Conservation (phyloP, 2,329 filamentous ascomycete genomes). For the Aspergillus caelatus region DNA sequence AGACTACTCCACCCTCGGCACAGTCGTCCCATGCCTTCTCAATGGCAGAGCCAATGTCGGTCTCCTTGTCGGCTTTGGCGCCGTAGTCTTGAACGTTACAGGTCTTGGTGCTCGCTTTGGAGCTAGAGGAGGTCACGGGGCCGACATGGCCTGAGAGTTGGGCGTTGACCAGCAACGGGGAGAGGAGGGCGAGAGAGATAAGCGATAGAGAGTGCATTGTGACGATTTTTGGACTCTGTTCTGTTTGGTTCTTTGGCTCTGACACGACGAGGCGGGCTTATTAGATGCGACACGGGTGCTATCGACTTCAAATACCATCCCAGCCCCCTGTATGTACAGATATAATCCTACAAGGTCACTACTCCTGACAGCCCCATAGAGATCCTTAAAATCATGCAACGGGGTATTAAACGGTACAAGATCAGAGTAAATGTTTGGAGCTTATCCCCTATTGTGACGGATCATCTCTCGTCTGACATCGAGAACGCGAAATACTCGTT, state of each 20-base stretch:
- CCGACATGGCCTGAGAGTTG: conserved; percentile 50
- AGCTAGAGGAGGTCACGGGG: conserved; percentile 44
- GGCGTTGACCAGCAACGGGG: conserved; percentile 25
- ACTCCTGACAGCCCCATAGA: neutral
- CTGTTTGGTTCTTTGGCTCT: neutral
- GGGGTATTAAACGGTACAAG: neutral
- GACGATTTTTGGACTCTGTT: neutral
- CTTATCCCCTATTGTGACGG: neutral
- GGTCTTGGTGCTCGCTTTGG: conserved; percentile 51
- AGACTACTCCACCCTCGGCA: conserved; percentile 53
- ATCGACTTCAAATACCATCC: neutral
- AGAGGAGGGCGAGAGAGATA: conserved; percentile 23
- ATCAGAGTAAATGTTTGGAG: neutral
- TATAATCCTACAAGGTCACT: neutral
- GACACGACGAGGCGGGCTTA: neutral
- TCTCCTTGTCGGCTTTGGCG: conserved; percentile 52
- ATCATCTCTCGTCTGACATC: neutral
- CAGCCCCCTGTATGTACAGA: neutral
- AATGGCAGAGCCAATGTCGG: conserved; percentile 55
- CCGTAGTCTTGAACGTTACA: conserved; percentile 59
- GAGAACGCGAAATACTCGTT: neutral
- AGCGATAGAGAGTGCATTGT: conserved; percentile 7
- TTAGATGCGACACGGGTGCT: neutral
- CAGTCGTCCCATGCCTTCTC: conserved; percentile 55
- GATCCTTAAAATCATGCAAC: neutral